phyloP scores from a whole-genome alignment of 345 rosid species.

The Salix udensis region DNA sequence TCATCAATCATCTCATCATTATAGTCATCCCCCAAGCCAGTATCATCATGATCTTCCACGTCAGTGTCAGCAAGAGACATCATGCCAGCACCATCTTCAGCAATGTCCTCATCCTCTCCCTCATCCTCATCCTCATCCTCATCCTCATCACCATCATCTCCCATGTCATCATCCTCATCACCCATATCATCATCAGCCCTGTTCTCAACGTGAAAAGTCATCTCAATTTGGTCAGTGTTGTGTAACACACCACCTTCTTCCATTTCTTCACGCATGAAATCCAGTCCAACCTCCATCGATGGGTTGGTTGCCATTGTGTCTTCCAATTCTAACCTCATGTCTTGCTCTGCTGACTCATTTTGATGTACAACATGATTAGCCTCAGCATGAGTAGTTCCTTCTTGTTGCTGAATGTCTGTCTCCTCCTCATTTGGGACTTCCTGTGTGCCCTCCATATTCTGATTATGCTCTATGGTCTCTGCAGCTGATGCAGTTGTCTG shows the following conservation, averaged over 20 bases:
- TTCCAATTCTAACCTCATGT: slow-evolving; percentile 67
- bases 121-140: slow-evolving; percentile 83
- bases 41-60: slow-evolving; percentile 90
- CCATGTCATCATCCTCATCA: slow-evolving; percentile 95
- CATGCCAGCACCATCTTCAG: slow-evolving; percentile 92
- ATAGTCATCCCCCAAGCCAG: slow-evolving; percentile 84
- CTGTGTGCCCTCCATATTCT: slow-evolving; percentile 40
- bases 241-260: slow-evolving; percentile 61
- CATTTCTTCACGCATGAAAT: slow-evolving; percentile 77
- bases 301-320: slow-evolving; percentile 54
- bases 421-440: slow-evolving; percentile 43
- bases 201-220: slow-evolving; percentile 73
- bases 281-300: slow-evolving; percentile 61
- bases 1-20: slow-evolving; percentile 95
- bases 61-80: slow-evolving; percentile 95
- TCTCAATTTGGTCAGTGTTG: slow-evolving; percentile 64
- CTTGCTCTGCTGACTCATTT: slow-evolving; percentile 49
- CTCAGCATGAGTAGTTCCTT: slow-evolving; percentile 46
- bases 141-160: slow-evolving; percentile 88
- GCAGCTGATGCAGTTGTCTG: slow-evolving; percentile 41
- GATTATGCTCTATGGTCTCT: slow-evolving; percentile 45
- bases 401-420: slow-evolving; percentile 46
- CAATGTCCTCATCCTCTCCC: slow-evolving; percentile 85
- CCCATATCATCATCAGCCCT: slow-evolving; percentile 82
- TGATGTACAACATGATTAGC: slow-evolving; percentile 44